These are phyloP conservation scores for Dactylellina sp. DNA, from an alignment of 2,329 filamentous ascomycete genomes.

Conservation along the genomic window DNA sequence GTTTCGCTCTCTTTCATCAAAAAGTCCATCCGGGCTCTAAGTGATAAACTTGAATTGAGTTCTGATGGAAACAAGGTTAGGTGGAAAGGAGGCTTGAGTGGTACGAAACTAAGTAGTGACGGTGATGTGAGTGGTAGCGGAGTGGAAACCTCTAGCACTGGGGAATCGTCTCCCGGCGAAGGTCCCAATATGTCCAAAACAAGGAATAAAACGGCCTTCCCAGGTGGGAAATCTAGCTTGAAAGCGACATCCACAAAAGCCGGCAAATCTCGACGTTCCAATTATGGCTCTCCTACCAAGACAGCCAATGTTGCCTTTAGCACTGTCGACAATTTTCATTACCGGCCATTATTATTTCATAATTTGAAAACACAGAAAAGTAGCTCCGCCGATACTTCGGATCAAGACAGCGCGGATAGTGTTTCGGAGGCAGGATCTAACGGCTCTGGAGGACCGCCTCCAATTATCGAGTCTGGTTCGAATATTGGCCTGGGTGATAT, in stretches of 20 bases:
- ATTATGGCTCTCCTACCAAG: slow-evolving; percentile 30
- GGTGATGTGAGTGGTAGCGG: slow-evolving; percentile 68
- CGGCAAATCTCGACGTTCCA: slow-evolving; percentile 21
- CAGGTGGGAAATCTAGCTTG: slow-evolving; percentile 57
- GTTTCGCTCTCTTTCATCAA: slow-evolving; percentile 83
- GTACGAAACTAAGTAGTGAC: slow-evolving; percentile 75
- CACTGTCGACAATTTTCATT: slow-evolving; percentile 34
- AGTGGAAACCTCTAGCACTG: slow-evolving; percentile 64
- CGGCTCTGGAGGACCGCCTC: slow-evolving; percentile 41
- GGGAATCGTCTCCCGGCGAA: slow-evolving; percentile 65
- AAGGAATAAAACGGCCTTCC: slow-evolving; percentile 63
- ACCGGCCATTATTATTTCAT: slow-evolving; percentile 46
- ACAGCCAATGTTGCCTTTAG: slow-evolving; percentile 10
- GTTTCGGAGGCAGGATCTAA: slow-evolving; percentile 30
- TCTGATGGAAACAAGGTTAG: slow-evolving; percentile 81
- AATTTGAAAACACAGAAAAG: slow-evolving; percentile 31
- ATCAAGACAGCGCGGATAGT: slow-evolving; percentile 40
- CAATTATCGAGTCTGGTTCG: slow-evolving; percentile 40
- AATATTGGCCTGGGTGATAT: slow-evolving; percentile 41
- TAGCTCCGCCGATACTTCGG: slow-evolving; percentile 34
- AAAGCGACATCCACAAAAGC: slow-evolving; percentile 57
- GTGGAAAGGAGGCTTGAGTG: slow-evolving; percentile 77
- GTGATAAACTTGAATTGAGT: slow-evolving; percentile 81
- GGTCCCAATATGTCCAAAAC: slow-evolving; percentile 62
- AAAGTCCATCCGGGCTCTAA: slow-evolving; percentile 76